These are phyloP conservation scores for Aegilops longissima DNA, from an alignment of 176 grass and related monocot species.

Conservation along the genomic window DNA sequence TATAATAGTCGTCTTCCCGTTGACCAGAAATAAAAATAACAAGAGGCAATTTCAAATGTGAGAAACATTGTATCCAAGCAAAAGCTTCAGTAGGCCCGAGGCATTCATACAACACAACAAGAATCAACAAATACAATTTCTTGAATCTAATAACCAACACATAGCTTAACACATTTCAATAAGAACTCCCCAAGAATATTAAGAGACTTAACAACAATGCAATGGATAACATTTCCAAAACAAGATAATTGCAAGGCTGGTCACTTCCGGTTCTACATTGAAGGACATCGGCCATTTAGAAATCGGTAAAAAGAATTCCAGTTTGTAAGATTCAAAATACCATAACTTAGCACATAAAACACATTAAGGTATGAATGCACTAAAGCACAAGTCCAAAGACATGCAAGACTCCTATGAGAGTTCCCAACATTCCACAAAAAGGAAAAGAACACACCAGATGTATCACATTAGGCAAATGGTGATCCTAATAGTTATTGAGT, in stretches of 20 bases:
- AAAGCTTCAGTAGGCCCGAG: neutral
- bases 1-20: neutral
- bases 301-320: neutral
- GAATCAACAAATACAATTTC: neutral
- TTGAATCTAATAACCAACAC: slow-evolving; percentile 7
- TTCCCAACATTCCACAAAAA: slow-evolving; percentile 2
- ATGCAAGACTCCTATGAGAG: slow-evolving; percentile 1
- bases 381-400: slow-evolving; percentile 21
- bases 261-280: neutral
- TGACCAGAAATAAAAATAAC: neutral
- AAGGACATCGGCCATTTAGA: neutral
- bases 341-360: slow-evolving; percentile 1
- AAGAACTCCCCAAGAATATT: neutral
- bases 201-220: slow-evolving; percentile 3
- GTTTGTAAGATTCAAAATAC: slow-evolving; percentile 7
- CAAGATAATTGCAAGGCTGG: slow-evolving; percentile 10
- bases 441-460: neutral
- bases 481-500: neutral
- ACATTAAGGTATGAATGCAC: neutral
- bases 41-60: neutral
- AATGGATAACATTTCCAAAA: slow-evolving; percentile 2
- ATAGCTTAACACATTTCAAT: neutral
- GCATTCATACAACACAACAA: neutral
- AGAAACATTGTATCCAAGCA: neutral
- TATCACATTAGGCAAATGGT: neutral